These are phyloP conservation scores for Tricholoma bakamatsutake DNA, from an alignment of 768 basidiomycete species.

Conservation along the genomic window DNA sequence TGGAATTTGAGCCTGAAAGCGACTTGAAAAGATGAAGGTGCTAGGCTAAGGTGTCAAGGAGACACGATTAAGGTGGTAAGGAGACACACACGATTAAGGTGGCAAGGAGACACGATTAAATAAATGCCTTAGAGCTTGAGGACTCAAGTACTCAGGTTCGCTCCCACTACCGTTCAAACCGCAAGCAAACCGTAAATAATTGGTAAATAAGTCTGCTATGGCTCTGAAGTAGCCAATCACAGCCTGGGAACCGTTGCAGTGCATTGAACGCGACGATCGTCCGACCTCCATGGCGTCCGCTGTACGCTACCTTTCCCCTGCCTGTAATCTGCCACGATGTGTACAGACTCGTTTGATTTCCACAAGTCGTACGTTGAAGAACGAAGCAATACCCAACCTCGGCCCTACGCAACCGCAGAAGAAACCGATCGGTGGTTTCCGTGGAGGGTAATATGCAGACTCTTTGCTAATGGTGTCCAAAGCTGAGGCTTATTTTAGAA, in stretches of 20 bases:
- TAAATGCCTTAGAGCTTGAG: no score
- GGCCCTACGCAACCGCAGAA: conserved; percentile 53
- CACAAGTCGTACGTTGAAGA: conserved; percentile 35
- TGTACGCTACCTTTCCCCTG: conserved; percentile 22
- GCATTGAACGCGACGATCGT: background rate
- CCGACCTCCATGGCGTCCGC: conserved; percentile 29
- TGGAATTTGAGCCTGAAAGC: no score
- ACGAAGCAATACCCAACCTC: conserved; percentile 44
- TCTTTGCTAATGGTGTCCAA: conserved; percentile 4
- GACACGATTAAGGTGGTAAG: no score
- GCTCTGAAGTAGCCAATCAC: background rate
- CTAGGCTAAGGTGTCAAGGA: no score
- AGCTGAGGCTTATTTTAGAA: conserved; percentile 33
- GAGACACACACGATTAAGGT: no score
- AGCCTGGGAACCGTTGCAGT: background rate
- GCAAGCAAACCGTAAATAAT: no score
- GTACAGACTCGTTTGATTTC: conserved; percentile 33
- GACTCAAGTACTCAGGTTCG: no score
- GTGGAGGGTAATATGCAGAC: conserved; percentile 50
- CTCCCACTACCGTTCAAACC: no score
- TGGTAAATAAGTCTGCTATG: no score
- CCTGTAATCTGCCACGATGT: conserved; percentile 8
- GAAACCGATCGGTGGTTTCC: conserved; percentile 72
- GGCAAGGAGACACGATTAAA: no score
- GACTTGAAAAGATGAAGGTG: no score